Evolutionary conservation across 2,329 filamentous ascomycete species (phyloP), one percentile per base, ranked within the genome.

Genomic region (Metarhizium album): DNA sequence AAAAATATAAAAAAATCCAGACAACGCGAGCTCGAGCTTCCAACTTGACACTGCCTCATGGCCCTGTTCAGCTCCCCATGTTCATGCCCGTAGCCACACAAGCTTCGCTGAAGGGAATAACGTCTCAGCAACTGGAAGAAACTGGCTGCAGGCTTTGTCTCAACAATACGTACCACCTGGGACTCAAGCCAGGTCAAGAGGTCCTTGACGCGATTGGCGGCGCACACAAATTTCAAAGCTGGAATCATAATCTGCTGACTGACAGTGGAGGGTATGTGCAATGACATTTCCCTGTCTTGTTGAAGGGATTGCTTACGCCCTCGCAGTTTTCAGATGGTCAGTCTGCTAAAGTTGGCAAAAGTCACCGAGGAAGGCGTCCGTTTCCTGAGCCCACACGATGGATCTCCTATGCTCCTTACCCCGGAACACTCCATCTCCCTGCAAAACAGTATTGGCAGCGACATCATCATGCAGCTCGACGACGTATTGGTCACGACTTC

Each of bases 41-140:
- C 49, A 83, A 82, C 53, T 76, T 98, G 49, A 86, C 84, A 46
- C 82, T 98, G 24, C 91, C 93, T 47, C 94, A 98, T 80, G 93
- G 93, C 52, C 78, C 85, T 1, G 90, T 98, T 24, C 81, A 86
- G 60, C 79, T 97, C 29, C 93, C 94, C 7, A 83, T 97, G 52
- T 98, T 98, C 69, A 98, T 98, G 93, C 93, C 93, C 16, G 93
- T 98, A 42, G 93, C 93, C 29, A 98, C 93, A 1, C 93, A 98
- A 69, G 93, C 88, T 1, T 95, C 91, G 0, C 76, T 98, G 38
- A 98, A 98, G 66, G 93, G 93, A 42, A 71, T 98, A 51, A 97
- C 93, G 0, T 90, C 91, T 1, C 84, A 91, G 57, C 93, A 98
- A 64, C 75, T 98, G 2, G 90, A 93, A 60, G 84, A 88, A 49